These are phyloP conservation scores for Pseudogymnoascus sp. DNA, from an alignment of 2,329 filamentous ascomycete genomes.

Conservation along the genomic window DNA sequence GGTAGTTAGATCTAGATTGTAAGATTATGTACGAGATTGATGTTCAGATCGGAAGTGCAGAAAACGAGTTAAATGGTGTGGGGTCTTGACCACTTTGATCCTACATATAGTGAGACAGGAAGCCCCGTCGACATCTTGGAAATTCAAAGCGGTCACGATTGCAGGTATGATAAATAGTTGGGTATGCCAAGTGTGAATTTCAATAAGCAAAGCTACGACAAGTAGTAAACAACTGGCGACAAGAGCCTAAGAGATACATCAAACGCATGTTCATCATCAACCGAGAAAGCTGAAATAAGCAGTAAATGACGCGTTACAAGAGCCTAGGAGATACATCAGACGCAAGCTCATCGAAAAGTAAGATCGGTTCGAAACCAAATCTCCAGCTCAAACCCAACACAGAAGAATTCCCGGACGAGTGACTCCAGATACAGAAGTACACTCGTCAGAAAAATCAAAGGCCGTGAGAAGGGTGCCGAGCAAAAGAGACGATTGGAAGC, in stretches of 20 bases:
- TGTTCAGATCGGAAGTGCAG: not conserved
- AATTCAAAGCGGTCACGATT: not conserved
- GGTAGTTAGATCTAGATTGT: slow-evolving; percentile 5
- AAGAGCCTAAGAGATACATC: not conserved
- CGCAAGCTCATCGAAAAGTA: not conserved
- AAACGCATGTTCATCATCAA: not conserved
- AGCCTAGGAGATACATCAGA: not conserved
- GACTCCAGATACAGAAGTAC: not conserved
- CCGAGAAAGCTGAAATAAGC: not conserved
- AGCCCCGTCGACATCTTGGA: not conserved
- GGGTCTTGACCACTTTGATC: not conserved
- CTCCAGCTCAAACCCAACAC: not conserved
- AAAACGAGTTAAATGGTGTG: not conserved
- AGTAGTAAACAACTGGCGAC: not conserved
- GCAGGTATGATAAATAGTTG: not conserved
- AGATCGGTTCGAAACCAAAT: not conserved
- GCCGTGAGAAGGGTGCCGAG: not conserved
- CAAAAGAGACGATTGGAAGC: not conserved
- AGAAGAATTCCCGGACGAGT: not conserved
- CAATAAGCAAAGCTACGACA: not conserved
- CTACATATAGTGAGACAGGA: not conserved
- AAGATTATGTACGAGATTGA: slow-evolving; percentile 7
- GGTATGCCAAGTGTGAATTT: not conserved
- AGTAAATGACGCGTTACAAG: not conserved
- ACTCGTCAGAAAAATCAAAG: not conserved